A percentile compares a stretch with the other conserved stretches of the same genome.
phyloP scores from a whole-genome alignment of 192 early-diverging fungal species.

The Gaertneriomyces sp. region DNA sequence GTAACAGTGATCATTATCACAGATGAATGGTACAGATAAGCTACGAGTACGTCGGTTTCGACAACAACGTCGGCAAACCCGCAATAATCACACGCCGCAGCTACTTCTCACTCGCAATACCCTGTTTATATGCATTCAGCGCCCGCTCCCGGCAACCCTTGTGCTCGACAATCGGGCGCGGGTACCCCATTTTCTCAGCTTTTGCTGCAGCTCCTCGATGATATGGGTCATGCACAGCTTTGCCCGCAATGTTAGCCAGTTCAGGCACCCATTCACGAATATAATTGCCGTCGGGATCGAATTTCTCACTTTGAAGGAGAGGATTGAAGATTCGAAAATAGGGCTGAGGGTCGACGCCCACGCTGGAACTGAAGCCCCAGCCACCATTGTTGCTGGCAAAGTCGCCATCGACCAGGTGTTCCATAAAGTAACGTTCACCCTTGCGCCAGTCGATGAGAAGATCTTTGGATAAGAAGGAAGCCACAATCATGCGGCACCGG shows the following conservation, averaged over 20 bases:
- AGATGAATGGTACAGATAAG: too few species aligned
- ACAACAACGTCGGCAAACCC: too few species aligned
- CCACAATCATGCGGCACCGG: conserved; percentile 59
- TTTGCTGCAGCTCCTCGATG: conserved; percentile 31
- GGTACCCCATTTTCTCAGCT: conserved; percentile 51
- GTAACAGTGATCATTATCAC: too few species aligned
- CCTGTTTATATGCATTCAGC: conserved; percentile 47
- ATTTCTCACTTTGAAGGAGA: conserved; percentile 45
- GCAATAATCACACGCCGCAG: too few species aligned
- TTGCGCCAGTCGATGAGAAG: conserved; percentile 60
- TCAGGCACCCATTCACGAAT: conserved; percentile 65
- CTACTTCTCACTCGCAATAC: background rate
- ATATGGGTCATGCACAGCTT: conserved; percentile 54
- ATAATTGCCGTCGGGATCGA: conserved; percentile 56
- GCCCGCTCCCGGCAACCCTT: conserved; percentile 47
- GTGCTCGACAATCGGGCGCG: conserved; percentile 66
- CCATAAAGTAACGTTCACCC: conserved; percentile 69
- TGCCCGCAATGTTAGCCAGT: conserved; percentile 39
- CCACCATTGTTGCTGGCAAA: conserved; percentile 67
- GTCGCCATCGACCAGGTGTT: conserved; percentile 65
- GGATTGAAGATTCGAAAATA: conserved; percentile 70
- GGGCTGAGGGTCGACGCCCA: conserved; percentile 66
- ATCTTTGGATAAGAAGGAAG: conserved; percentile 48
- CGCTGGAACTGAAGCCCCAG: conserved; percentile 62
- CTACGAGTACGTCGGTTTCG: too few species aligned